Percentiles rank a stretch among this genome's conserved stretches.
These are phyloP conservation scores for Rhynchosporium secalis DNA, from an alignment of 2,329 filamentous ascomycete genomes.

Conservation along the genomic window DNA sequence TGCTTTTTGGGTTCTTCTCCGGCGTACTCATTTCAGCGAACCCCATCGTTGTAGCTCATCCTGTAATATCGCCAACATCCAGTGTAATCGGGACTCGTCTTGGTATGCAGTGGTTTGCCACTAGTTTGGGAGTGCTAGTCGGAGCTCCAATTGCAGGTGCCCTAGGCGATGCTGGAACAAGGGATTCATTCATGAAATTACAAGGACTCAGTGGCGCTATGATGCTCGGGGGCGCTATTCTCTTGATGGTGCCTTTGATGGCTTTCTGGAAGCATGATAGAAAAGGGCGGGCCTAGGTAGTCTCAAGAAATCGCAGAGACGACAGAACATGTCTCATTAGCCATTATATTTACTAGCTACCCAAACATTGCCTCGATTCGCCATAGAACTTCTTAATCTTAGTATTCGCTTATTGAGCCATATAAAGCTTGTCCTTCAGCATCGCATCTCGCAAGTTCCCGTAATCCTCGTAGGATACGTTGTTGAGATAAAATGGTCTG, in stretches of 20 bases:
- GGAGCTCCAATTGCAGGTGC: not conserved
- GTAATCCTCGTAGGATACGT: not conserved
- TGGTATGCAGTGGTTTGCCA: constrained; percentile 34
- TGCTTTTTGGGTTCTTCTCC: constrained; percentile 61
- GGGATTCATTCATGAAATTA: not conserved
- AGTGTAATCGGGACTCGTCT: constrained; percentile 46
- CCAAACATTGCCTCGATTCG: not conserved
- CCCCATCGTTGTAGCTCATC: constrained; percentile 41
- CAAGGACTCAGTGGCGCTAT: not conserved
- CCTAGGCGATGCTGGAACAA: not conserved
- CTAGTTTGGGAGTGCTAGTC: not conserved
- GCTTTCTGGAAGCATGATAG: not conserved
- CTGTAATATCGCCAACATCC: constrained; percentile 43
- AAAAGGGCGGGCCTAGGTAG: not conserved
- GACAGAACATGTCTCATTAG: not conserved
- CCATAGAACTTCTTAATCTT: not conserved
- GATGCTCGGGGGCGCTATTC: not conserved
- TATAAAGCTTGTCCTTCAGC: not conserved
- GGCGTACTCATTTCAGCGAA: constrained; percentile 47
- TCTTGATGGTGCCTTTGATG: not conserved
- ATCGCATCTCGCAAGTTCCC: not conserved
- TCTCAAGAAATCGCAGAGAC: not conserved
- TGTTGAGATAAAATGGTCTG: not conserved
- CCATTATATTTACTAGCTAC: not conserved
- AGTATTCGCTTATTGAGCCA: not conserved